Percentiles rank a stretch among this genome's conserved stretches.
These are phyloP conservation scores for Phytophthora kernoviae DNA, from an alignment of 352 stramenopile species.

Conservation along the genomic window DNA sequence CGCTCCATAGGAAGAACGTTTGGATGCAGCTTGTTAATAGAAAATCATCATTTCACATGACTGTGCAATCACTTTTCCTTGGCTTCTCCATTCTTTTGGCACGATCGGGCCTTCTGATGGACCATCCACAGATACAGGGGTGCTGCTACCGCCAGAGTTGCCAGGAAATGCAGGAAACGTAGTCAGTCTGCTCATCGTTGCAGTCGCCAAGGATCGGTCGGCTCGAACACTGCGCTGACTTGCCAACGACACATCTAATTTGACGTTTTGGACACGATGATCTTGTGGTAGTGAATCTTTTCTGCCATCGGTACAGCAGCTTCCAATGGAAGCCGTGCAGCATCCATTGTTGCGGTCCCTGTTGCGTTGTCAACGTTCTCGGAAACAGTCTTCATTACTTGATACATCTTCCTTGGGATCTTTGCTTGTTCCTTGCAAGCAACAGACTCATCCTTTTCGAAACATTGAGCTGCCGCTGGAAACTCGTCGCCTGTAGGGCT, in stretches of 20 bases:
- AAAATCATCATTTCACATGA: constrained; percentile 20
- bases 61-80: constrained; percentile 28
- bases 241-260: constrained; percentile 8
- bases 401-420: constrained; percentile 12
- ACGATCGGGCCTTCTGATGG: constrained; percentile 5
- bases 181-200: constrained; percentile 28
- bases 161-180: constrained; percentile 12
- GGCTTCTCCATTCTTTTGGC: constrained; percentile 28
- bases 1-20: constrained; percentile 24
- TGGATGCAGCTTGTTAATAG: constrained; percentile 12
- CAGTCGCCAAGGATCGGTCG: constrained; percentile 15
- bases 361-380: constrained; percentile 2
- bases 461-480: background rate
- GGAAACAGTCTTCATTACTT: constrained; percentile 2
- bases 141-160: background rate
- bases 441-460: background rate
- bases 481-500: background rate
- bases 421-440: constrained; percentile 12
- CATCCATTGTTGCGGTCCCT: background rate
- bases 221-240: constrained; percentile 22
- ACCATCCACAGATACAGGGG: background rate
- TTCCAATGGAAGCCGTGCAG: background rate
- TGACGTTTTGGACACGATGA: background rate
- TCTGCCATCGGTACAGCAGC: background rate
- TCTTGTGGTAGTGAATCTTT: constrained; percentile 12